Evolutionary conservation across 306 rosid genomes (phyloP).

Genomic region (Styphnolobium japonicum): DNA sequence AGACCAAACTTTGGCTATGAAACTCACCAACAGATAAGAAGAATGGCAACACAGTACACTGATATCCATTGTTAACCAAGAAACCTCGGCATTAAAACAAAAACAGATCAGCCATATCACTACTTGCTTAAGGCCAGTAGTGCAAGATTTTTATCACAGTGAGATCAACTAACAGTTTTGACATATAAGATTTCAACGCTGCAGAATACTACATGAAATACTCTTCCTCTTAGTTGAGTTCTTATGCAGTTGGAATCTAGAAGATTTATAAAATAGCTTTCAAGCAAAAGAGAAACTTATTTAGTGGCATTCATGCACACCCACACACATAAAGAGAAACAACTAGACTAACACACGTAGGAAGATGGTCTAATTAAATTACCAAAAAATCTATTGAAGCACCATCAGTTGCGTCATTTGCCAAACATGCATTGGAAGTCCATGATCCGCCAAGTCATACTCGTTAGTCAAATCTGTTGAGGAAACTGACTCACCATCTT

Average conservation of each 20-base stretch:
- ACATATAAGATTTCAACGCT: slow-evolving; percentile 66
- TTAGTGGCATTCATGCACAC: background rate
- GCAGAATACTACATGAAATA: slow-evolving; percentile 72
- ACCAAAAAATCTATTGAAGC: slow-evolving; percentile 67
- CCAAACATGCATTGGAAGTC: slow-evolving; percentile 54
- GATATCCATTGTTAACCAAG: no score
- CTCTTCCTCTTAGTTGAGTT: slow-evolving; percentile 45
- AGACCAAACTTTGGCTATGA: no score
- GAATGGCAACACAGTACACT: no score
- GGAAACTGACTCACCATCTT: slow-evolving; percentile 48
- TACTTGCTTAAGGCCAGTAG: background rate
- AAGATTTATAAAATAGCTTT: slow-evolving; percentile 2
- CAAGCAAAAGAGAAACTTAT: slow-evolving; percentile 2
- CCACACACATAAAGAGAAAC: background rate
- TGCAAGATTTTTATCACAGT: slow-evolving; percentile 51
- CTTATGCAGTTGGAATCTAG: background rate
- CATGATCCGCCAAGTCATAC: slow-evolving; percentile 42
- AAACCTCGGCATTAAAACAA: no score
- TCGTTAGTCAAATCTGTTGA: slow-evolving; percentile 40
- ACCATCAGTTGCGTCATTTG: slow-evolving; percentile 47
- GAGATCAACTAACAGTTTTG: slow-evolving; percentile 56
- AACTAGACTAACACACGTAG: background rate
- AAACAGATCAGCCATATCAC: no score
- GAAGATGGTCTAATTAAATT: slow-evolving; percentile 23
- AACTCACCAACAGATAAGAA: no score